phyloP scores from a whole-genome alignment of 208 protist genomes.

The Acanthamoeba triangularis region DNA sequence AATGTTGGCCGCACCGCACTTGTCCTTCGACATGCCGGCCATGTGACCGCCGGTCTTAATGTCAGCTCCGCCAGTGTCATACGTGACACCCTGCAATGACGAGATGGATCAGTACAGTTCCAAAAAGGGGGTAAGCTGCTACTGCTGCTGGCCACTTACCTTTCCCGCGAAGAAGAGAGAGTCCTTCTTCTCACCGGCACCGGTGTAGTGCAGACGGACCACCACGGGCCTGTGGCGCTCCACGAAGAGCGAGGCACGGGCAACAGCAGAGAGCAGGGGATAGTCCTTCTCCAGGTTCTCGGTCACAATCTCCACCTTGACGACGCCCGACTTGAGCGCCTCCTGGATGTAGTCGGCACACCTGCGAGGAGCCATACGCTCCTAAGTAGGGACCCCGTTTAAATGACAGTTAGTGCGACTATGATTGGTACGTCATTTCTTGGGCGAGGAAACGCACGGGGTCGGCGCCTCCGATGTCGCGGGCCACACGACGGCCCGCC shows the following conservation, averaged over 20 bases:
- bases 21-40: constrained; percentile 82
- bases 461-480: constrained; percentile 77
- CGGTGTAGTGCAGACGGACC: constrained; percentile 74
- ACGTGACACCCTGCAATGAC: constrained; percentile 70
- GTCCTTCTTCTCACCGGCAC: background rate
- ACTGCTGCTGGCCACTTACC: background rate
- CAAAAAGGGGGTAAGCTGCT: background rate
- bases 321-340: constrained; percentile 22
- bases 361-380: constrained; percentile 73
- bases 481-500: constrained; percentile 62
- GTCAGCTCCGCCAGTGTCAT: constrained; percentile 84
- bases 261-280: constrained; percentile 75
- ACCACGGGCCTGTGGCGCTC: constrained; percentile 70
- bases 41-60: constrained; percentile 66
- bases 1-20: constrained; percentile 78
- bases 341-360: constrained; percentile 68
- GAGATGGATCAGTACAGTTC: background rate
- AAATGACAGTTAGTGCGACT: background rate
- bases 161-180: constrained; percentile 80
- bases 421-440: background rate
- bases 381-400: background rate
- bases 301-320: constrained; percentile 6
- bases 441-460: constrained; percentile 41
- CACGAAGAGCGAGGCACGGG: constrained; percentile 52
- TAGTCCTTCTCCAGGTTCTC: constrained; percentile 66